phyloP scores from a whole-genome alignment of 306 rosid species.

The Inga laurina region DNA sequence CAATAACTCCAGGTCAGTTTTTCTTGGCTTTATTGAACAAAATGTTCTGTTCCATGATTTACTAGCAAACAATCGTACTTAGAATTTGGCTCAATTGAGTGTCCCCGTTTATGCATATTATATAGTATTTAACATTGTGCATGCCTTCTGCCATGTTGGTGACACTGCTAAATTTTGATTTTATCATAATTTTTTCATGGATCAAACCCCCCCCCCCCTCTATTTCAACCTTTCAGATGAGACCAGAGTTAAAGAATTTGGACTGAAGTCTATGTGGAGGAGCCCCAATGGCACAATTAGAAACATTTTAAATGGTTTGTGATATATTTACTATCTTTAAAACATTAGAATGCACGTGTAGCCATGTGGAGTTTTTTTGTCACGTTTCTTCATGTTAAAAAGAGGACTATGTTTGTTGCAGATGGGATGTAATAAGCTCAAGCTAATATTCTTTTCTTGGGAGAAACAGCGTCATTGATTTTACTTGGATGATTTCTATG shows the following conservation, averaged over 20 bases:
- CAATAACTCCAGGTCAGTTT: constrained; percentile 89
- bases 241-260: constrained; percentile 90
- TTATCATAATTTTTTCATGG: neutral
- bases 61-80: neutral
- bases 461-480: neutral
- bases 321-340: neutral
- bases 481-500: neutral
- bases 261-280: constrained; percentile 97
- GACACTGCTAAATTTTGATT: constrained; percentile 13
- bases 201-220: constrained; percentile 1
- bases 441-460: neutral
- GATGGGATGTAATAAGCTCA: neutral
- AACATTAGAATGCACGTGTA: neutral
- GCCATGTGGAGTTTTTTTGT: neutral
- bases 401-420: neutral
- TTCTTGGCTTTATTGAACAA: constrained; percentile 20
- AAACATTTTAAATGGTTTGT: constrained; percentile 87
- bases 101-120: constrained; percentile 3
- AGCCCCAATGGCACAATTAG: constrained; percentile 98
- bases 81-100: neutral
- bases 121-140: constrained; percentile 9
- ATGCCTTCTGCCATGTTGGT: constrained; percentile 23
- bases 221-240: constrained; percentile 65
- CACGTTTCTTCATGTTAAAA: neutral
- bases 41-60: constrained; percentile 18